These are phyloP conservation scores for Penicillium coprophilum DNA, from an alignment of 495 filamentous ascomycete genomes.

Conservation along the genomic window DNA sequence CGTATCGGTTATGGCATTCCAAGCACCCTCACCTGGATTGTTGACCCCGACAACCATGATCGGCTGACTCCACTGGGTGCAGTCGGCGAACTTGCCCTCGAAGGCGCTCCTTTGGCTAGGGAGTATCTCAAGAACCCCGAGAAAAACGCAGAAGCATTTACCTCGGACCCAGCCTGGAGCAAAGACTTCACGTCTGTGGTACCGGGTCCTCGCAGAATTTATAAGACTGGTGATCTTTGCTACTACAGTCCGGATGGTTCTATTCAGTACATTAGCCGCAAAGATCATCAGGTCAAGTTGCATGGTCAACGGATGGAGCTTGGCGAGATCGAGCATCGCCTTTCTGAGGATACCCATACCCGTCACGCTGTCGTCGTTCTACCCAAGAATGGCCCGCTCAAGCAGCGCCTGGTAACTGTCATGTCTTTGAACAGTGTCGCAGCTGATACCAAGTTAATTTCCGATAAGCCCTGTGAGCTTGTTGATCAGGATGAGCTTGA, in stretches of 20 bases:
- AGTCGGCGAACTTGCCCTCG: constrained; percentile 54
- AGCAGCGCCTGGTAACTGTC: constrained; percentile 44
- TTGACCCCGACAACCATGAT: constrained; percentile 50
- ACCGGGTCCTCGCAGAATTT: constrained; percentile 36
- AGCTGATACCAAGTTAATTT: constrained; percentile 31
- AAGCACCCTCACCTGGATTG: constrained; percentile 54
- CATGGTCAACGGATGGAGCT: constrained; percentile 69
- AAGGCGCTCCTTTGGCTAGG: constrained; percentile 48
- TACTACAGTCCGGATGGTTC: constrained; percentile 55
- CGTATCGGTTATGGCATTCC: constrained; percentile 51
- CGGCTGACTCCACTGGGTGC: constrained; percentile 51
- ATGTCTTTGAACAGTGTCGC: constrained; percentile 39
- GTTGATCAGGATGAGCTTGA: constrained; percentile 28
- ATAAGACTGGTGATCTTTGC: constrained; percentile 53
- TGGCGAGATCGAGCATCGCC: constrained; percentile 48
- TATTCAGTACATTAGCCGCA: constrained; percentile 56
- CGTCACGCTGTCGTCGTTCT: constrained; percentile 51
- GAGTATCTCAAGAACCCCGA: constrained; percentile 54
- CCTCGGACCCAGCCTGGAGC: constrained; percentile 40
- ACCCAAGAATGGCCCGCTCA: constrained; percentile 40
- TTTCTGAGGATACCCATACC: constrained; percentile 32
- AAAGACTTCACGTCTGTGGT: constrained; percentile 24
- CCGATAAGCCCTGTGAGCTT: constrained; percentile 38
- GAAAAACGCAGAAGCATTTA: constrained; percentile 51
- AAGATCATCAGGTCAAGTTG: constrained; percentile 66